Percentiles rank a stretch among this genome's conserved stretches.
Evolutionary conservation across 495 filamentous ascomycete genomes (phyloP).

Genomic region (Haplographium delicatum): DNA sequence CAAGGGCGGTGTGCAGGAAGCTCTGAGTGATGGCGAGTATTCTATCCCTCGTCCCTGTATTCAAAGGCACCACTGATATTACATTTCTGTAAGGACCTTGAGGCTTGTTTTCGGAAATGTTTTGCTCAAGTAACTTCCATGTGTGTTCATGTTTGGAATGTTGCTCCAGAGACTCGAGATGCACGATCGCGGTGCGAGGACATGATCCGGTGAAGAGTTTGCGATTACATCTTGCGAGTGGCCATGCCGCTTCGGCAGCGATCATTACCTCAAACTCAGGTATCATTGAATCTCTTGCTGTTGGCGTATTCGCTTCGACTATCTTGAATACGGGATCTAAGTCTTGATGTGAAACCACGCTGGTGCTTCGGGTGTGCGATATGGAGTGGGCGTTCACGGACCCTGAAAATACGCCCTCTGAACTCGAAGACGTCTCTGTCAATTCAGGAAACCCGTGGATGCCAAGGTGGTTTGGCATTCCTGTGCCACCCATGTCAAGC

Average conservation of each 20-base stretch:
- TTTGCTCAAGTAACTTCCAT: conserved; percentile 38
- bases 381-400: too few relatives aligned
- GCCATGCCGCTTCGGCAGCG: conserved; percentile 51
- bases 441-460: too few relatives aligned
- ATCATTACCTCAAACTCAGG: conserved; percentile 47
- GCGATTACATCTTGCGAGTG: conserved; percentile 51
- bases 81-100: conserved; percentile 31
- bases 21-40: conserved; percentile 58
- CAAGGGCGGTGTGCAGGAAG: conserved; percentile 58
- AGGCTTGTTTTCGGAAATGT: background rate
- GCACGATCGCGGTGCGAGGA: conserved; percentile 50
- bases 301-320: conserved; percentile 15
- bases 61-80: conserved; percentile 38
- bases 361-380: conserved; percentile 35
- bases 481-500: conserved; percentile 33
- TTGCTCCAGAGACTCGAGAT: conserved; percentile 53
- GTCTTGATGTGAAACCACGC: background rate
- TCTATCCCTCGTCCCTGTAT: conserved; percentile 50
- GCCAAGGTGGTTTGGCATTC: too few relatives aligned
- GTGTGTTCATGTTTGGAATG: conserved; percentile 49
- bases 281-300: conserved; percentile 27
- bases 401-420: too few relatives aligned
- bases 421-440: too few relatives aligned
- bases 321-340: conserved; percentile 10
- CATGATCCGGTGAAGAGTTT: conserved; percentile 44